These are phyloP conservation scores for Geranium rotundifolium DNA, from an alignment of 345 rosid species.

Conservation along the genomic window DNA sequence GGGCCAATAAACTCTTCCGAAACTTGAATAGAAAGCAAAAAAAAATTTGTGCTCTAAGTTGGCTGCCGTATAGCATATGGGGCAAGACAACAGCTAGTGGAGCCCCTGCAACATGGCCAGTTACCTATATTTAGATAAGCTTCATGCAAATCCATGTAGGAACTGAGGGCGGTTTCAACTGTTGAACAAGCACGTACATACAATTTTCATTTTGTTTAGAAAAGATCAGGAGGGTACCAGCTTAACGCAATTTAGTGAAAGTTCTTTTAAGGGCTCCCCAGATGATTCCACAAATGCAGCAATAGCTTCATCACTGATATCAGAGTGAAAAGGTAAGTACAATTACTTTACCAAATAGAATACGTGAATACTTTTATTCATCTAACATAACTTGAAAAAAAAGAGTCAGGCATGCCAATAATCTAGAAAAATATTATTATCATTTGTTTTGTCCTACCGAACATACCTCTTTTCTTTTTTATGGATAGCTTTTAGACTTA, in stretches of 20 bases:
- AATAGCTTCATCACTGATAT: constrained; percentile 71
- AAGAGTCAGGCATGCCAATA: no score
- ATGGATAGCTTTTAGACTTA: not conserved
- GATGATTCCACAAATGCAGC: constrained; percentile 84
- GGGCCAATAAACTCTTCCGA: not conserved
- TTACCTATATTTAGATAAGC: not conserved
- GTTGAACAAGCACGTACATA: not conserved
- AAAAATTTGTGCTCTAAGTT: not conserved
- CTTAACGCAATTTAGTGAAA: constrained; percentile 59
- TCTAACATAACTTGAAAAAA: no score
- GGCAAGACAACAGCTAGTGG: not conserved
- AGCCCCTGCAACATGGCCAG: not conserved
- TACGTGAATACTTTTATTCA: no score
- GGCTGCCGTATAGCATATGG: not conserved
- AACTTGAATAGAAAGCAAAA: constrained; percentile 1
- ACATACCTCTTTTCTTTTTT: no score
- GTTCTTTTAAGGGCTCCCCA: constrained; percentile 51
- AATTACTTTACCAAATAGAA: not conserved
- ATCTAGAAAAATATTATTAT: not conserved
- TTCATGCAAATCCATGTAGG: not conserved
- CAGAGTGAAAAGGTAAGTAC: not conserved
- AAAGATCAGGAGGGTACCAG: constrained; percentile 30
- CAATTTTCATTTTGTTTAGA: not conserved
- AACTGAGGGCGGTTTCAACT: not conserved
- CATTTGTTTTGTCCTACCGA: not conserved